Evolutionary conservation across 2,329 filamentous ascomycete species (phyloP), one percentile per base, ranked within the genome.

Genomic region (Helminthosporium solani): DNA sequence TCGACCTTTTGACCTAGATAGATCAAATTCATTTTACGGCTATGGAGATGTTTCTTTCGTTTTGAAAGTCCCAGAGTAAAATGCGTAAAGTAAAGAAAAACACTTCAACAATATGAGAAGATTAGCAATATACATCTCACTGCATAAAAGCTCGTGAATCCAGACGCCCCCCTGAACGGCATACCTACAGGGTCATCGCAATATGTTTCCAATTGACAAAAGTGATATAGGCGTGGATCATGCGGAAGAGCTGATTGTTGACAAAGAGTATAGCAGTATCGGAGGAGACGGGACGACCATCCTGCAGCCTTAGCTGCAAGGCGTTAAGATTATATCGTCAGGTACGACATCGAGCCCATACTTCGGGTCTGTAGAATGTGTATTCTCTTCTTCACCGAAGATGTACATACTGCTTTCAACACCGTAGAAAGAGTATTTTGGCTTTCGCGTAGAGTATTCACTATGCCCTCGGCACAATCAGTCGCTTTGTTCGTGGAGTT

Each of bases 211-310:
- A 28, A 50, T 53, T 54, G 50, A 53, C 42, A 34, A 40, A 47
- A 31, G 33, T 18, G 21, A 47, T 53, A 50, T 50, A 46, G 45
- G 11, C 47, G 50, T 53, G 50, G 47, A 50, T 40, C 49, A 45
- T 27, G 27, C 33, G 25, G 36, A 23, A 42, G n/a, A 16, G 30
- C 35, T 43, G 36, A n/a, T 30, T 44, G 40, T 38, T 31, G 6
- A 14, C 14, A 31, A 9, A 25, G 23, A 25, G 23, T 9, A 25
- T 25, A 9, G 6, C 28, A 14, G 7, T 31, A 4, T n/a, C 66
- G 66, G 66, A 58, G 54, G 46, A 59, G 52, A 57, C 66, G 66
- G 66, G 65, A 67, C 60, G 65, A 53, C 53, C 53, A 63, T 53
- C 66, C 64, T 49, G 43, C 28, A 31, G 5, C 28, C 5, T 31